These are phyloP conservation scores for Blakeslea trispora DNA, from an alignment of 371 early-diverging fungal species.

Conservation along the genomic window DNA sequence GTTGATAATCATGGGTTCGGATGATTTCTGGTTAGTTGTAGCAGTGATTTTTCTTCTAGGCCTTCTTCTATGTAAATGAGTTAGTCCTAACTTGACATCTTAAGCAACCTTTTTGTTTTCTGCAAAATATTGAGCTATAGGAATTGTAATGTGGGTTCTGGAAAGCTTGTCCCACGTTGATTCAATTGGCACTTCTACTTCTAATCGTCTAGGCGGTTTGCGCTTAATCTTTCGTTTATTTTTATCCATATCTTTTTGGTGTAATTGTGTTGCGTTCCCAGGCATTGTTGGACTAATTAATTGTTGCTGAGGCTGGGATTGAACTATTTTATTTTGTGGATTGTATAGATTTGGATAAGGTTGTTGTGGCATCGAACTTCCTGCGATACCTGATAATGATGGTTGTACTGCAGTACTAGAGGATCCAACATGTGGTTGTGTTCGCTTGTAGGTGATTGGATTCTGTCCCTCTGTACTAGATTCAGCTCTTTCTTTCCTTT, in stretches of 20 bases:
- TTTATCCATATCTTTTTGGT: no score
- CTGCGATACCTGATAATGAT: neutral
- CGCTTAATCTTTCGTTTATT: no score
- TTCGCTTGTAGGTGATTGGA: neutral
- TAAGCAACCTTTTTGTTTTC: neutral
- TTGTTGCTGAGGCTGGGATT: neutral
- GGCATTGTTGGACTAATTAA: no score
- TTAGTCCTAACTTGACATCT: conserved; percentile 6
- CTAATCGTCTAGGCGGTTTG: neutral
- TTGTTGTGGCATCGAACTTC: neutral
- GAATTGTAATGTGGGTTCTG: neutral
- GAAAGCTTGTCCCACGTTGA: conserved; percentile 6
- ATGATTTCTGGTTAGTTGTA: no score
- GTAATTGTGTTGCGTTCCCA: neutral
- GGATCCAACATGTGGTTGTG: neutral
- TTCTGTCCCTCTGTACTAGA: neutral
- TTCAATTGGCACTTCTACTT: neutral
- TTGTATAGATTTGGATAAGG: neutral
- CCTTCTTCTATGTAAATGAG: neutral
- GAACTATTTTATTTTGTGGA: neutral
- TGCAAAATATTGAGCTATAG: conserved; percentile 4
- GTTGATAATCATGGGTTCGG: conserved; percentile 1
- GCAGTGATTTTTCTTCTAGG: neutral
- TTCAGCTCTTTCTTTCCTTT: neutral
- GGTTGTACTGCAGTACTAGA: neutral